Evolutionary conservation across 768 basidiomycete genomes (phyloP).

Genomic region (Suillus clintonianus): DNA sequence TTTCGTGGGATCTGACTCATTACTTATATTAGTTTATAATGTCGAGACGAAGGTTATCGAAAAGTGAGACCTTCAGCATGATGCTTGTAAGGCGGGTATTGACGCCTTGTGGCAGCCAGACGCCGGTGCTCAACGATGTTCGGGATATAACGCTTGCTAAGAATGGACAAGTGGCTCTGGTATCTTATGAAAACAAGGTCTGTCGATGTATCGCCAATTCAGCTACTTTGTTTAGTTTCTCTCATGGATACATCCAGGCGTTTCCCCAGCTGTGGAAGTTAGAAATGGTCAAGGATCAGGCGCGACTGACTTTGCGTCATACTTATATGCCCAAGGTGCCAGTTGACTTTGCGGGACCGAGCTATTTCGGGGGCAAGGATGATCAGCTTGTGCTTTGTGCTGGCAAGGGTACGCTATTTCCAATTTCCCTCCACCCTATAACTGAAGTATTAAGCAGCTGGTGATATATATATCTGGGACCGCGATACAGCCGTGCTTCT

Average conservation of each 20-base stretch:
- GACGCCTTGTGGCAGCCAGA: constrained; percentile 47
- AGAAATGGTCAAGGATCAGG: constrained; percentile 54
- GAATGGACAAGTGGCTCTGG: constrained; percentile 60
- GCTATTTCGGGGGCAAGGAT: constrained; percentile 73
- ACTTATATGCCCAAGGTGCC: constrained; percentile 70
- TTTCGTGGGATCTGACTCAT: not conserved
- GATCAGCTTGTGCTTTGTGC: constrained; percentile 76
- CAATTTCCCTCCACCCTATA: not conserved
- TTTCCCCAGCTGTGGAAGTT: constrained; percentile 72
- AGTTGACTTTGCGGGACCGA: constrained; percentile 73
- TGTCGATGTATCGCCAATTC: constrained; percentile 2
- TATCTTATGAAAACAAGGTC: constrained; percentile 77
- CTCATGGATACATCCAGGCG: constrained; percentile 38
- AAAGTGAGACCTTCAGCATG: constrained; percentile 41
- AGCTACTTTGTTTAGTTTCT: not conserved
- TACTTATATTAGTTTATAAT: constrained; percentile 56
- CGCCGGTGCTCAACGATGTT: constrained; percentile 73
- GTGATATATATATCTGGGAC: constrained; percentile 82
- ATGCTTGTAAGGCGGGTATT: constrained; percentile 10
- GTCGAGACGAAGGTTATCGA: constrained; percentile 65
- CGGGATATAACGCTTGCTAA: constrained; percentile 67
- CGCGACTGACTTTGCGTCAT: constrained; percentile 47
- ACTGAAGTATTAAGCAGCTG: constrained; percentile 42
- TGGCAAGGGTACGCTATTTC: constrained; percentile 53
- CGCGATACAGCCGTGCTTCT: constrained; percentile 68